These are phyloP conservation scores for Cytospora schulzeri DNA, from an alignment of 2,329 filamentous ascomycete species.

Conservation along the genomic window DNA sequence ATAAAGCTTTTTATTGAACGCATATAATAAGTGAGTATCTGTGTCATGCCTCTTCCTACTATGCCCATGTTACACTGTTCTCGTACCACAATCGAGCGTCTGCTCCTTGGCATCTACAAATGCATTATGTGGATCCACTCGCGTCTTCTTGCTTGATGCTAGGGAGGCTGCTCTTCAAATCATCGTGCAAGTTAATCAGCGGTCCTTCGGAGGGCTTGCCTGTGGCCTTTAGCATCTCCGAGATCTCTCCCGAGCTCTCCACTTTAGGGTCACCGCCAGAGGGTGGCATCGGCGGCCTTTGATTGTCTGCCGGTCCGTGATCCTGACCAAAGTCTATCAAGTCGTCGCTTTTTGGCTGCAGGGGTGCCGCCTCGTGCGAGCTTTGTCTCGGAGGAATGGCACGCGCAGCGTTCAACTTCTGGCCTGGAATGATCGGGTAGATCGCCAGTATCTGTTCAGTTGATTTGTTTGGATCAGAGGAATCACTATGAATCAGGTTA, in stretches of 20 bases:
- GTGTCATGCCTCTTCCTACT: neutral
- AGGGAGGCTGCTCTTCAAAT: conserved; percentile 55
- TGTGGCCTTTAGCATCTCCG: conserved; percentile 49
- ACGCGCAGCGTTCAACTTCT: conserved; percentile 59
- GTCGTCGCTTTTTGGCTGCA: conserved; percentile 36
- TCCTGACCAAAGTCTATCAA: conserved; percentile 62
- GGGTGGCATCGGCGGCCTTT: conserved; percentile 18
- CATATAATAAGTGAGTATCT: neutral
- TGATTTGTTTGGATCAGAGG: conserved; percentile 62
- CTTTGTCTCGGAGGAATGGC: conserved; percentile 54
- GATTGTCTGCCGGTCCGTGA: conserved; percentile 32
- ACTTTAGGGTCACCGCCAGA: conserved; percentile 16
- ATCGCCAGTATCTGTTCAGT: conserved; percentile 84
- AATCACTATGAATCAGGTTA: conserved; percentile 52
- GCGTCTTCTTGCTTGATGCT: conserved; percentile 40
- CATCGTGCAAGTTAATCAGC: conserved; percentile 58
- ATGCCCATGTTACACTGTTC: neutral
- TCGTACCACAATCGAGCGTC: neutral
- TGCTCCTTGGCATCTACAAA: conserved; percentile 45
- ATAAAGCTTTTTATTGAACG: neutral
- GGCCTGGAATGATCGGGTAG: conserved; percentile 80
- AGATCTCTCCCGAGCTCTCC: conserved; percentile 43
- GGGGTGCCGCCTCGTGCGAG: conserved; percentile 30
- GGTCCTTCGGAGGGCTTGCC: conserved; percentile 50
- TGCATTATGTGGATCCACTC: conserved; percentile 40